Percentiles rank a stretch among this genome's conserved stretches.
These are phyloP conservation scores for Phytomonas sp. DNA, from an alignment of 208 protist species.

Conservation along the genomic window DNA sequence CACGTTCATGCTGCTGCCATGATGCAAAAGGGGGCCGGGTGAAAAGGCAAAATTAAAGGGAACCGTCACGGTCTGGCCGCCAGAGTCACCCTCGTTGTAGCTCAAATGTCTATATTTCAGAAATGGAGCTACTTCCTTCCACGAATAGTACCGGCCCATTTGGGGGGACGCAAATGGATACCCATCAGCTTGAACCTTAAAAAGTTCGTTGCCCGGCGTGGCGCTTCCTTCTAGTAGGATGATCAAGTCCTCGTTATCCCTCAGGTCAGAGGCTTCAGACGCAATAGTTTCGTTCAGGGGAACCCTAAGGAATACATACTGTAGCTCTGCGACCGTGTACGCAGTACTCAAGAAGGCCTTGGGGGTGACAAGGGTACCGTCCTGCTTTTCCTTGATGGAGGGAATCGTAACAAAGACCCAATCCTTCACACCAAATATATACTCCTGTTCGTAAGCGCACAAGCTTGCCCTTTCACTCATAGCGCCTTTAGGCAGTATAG, in stretches of 20 bases:
- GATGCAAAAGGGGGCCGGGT: slow-evolving; percentile 70
- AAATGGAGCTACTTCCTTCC: slow-evolving; percentile 59
- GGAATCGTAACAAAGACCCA: slow-evolving; percentile 70
- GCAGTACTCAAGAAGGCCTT: slow-evolving; percentile 13
- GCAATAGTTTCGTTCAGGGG: slow-evolving; percentile 27
- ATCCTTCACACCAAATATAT: slow-evolving; percentile 67
- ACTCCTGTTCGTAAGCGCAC: slow-evolving; percentile 46
- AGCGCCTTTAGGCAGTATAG: slow-evolving; percentile 8
- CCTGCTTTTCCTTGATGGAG: slow-evolving; percentile 18
- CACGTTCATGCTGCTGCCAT: slow-evolving; percentile 45
- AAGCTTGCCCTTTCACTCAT: slow-evolving; percentile 22
- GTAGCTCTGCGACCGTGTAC: slow-evolving; percentile 41
- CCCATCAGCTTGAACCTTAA: slow-evolving; percentile 20
- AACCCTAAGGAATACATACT: slow-evolving; percentile 72
- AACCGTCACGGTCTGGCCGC: slow-evolving; percentile 10
- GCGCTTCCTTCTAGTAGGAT: slow-evolving; percentile 58
- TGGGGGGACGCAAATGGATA: background rate
- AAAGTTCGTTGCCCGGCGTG: slow-evolving; percentile 14
- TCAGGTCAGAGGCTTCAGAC: slow-evolving; percentile 1
- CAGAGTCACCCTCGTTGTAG: background rate
- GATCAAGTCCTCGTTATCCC: slow-evolving; percentile 18
- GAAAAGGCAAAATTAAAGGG: slow-evolving; percentile 79
- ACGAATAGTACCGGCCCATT: slow-evolving; percentile 27
- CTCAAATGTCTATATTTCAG: slow-evolving; percentile 64
- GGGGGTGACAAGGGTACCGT: slow-evolving; percentile 23